A percentile compares a stretch with the other conserved stretches of the same genome.
Conservation (phyloP, 345 rosid genomes). For the Salix koriyanagi region DNA sequence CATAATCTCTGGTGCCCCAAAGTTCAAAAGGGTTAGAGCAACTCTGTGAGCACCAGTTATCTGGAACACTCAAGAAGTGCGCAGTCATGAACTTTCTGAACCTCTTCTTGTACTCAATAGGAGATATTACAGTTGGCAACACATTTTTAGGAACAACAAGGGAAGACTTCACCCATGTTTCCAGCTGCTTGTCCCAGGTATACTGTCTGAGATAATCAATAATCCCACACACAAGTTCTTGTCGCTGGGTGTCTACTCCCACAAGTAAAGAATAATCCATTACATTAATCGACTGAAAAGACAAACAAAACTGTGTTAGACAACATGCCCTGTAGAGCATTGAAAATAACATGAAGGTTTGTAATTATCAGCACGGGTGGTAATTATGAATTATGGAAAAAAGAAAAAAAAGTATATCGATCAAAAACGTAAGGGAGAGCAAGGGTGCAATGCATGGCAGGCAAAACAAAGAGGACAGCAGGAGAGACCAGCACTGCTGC, state of each 20-base stretch:
- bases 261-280: constrained; percentile 96
- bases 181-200: constrained; percentile 96
- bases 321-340: not conserved
- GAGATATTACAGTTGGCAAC: constrained; percentile 84
- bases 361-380: not conserved
- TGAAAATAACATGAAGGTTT: not conserved
- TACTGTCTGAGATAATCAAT: constrained; percentile 95
- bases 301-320: constrained; percentile 8
- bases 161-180: constrained; percentile 96
- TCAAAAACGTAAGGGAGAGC: not conserved
- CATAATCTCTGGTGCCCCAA: constrained; percentile 31
- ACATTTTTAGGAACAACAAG: constrained; percentile 79
- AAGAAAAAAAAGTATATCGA: not conserved
- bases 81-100: constrained; percentile 92
- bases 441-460: not conserved
- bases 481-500: not conserved
- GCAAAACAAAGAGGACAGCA: not conserved
- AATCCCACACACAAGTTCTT: constrained; percentile 89
- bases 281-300: constrained; percentile 72
- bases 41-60: constrained; percentile 65
- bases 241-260: constrained; percentile 65
- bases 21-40: constrained; percentile 36
- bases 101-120: constrained; percentile 84
- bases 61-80: constrained; percentile 83
- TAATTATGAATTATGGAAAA: not conserved